Evolutionary conservation across 306 rosid species (phyloP).

Genomic region (Inga laurina): DNA sequence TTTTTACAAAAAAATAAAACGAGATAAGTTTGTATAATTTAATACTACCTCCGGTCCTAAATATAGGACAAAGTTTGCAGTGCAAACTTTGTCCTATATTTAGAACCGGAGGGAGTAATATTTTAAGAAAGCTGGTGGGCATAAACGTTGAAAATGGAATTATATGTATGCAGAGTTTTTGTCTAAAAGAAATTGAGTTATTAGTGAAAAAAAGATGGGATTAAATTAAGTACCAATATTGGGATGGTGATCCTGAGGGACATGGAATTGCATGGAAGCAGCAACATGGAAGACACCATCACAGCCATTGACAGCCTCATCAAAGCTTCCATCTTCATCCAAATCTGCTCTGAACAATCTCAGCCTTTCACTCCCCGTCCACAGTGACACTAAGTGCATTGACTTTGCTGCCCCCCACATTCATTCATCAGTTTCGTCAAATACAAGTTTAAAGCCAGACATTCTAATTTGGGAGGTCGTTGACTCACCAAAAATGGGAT

Average conservation of each 20-base stretch:
- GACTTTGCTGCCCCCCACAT: slow-evolving; percentile 46
- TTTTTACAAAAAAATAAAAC: too few relatives aligned
- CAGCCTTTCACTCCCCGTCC: slow-evolving; percentile 40
- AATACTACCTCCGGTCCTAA: too few relatives aligned
- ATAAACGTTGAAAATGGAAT: background rate
- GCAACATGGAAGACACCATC: slow-evolving; percentile 68
- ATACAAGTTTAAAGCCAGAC: background rate
- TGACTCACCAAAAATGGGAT: background rate
- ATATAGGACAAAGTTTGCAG: too few relatives aligned
- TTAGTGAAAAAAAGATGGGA: background rate
- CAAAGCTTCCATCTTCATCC: slow-evolving; percentile 58
- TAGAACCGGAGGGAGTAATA: too few relatives aligned
- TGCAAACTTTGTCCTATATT: too few relatives aligned
- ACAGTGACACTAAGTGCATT: slow-evolving; percentile 41
- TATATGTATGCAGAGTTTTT: too few relatives aligned
- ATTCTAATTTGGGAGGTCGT: background rate
- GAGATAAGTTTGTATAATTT: too few relatives aligned
- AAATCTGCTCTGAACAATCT: slow-evolving; percentile 57
- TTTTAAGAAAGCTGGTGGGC: background rate
- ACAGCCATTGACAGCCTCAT: slow-evolving; percentile 56
- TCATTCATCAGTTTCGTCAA: background rate
- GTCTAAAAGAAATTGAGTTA: background rate
- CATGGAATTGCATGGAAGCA: slow-evolving; percentile 55
- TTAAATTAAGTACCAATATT: slow-evolving; percentile 36
- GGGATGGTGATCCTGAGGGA: slow-evolving; percentile 2